phyloP scores from a whole-genome alignment of 2,329 filamentous ascomycete genomes.

The Thelonectria rubi region DNA sequence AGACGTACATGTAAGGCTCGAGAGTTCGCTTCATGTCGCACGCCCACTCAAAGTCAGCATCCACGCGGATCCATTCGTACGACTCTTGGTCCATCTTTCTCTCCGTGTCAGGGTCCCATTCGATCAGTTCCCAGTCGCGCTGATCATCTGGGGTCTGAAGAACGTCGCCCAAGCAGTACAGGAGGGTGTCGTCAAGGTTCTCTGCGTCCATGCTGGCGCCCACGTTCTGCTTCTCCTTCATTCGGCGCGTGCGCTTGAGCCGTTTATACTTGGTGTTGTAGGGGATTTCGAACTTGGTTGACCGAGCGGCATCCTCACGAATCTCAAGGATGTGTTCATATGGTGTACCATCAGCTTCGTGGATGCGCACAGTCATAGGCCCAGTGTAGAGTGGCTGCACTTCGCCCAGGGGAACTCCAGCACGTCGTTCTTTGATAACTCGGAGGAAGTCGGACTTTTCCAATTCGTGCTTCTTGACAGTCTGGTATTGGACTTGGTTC shows the following conservation, averaged over 20 bases:
- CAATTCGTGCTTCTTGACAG: conserved; percentile 57
- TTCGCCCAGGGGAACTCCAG: conserved; percentile 73
- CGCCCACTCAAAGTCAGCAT: conserved; percentile 98
- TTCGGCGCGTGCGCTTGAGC: conserved; percentile 84
- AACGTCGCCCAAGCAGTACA: conserved; percentile 93
- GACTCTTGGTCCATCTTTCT: conserved; percentile 93
- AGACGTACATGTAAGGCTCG: conserved; percentile 97
- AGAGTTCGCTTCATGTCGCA: conserved; percentile 83
- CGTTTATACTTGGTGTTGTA: conserved; percentile 99
- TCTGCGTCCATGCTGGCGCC: conserved; percentile 69
- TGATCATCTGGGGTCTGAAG: conserved; percentile 85
- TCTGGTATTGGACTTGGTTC: conserved; percentile 73
- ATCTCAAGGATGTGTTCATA: conserved; percentile 99
- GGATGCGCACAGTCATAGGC: conserved; percentile 96
- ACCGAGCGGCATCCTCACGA: conserved; percentile 80
- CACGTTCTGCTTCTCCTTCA: conserved; percentile 74
- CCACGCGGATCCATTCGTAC: conserved; percentile 98
- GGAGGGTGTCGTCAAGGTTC: conserved; percentile 79
- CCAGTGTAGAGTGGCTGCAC: conserved; percentile 88
- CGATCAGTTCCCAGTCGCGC: conserved; percentile 81
- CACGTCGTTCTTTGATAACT: conserved; percentile 81
- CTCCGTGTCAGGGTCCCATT: conserved; percentile 91
- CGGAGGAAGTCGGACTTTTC: conserved; percentile 82
- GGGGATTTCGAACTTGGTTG: conserved; percentile 86
- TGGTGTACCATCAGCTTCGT: conserved; percentile 96